A percentile compares a stretch with the other conserved stretches of the same genome.
These are phyloP conservation scores for Populus hybrid DNA, from an alignment of 441 rosid species.

Conservation along the genomic window DNA sequence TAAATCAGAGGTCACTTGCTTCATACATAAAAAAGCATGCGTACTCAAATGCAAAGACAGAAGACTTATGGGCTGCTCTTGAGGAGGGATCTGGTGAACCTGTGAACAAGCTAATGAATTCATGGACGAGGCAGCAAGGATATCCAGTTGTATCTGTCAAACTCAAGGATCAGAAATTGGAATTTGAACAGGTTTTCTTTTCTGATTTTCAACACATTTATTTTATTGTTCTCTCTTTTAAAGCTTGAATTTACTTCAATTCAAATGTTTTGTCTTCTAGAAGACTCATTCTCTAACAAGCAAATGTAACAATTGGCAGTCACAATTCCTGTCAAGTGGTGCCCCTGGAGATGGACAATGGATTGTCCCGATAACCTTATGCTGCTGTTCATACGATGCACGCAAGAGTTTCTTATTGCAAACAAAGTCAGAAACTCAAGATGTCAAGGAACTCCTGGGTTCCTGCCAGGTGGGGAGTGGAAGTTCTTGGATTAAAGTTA, in stretches of 20 bases:
- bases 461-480: constrained; percentile 24
- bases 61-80: constrained; percentile 87
- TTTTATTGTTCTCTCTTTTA: background rate
- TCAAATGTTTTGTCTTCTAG: background rate
- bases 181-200: constrained; percentile 78
- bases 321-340: constrained; percentile 84
- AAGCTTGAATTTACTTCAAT: background rate
- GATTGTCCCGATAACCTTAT: constrained; percentile 89
- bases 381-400: constrained; percentile 67
- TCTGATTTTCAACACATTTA: background rate
- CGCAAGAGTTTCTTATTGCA: constrained; percentile 67
- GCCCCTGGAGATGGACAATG: constrained; percentile 81
- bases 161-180: constrained; percentile 63
- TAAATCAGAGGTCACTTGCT: constrained; percentile 79
- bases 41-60: constrained; percentile 88
- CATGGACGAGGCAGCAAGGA: constrained; percentile 91
- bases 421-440: constrained; percentile 55
- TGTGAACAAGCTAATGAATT: constrained; percentile 83
- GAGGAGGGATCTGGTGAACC: constrained; percentile 90
- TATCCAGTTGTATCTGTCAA: constrained; percentile 86
- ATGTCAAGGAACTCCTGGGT: constrained; percentile 40
- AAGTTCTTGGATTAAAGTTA: constrained; percentile 70
- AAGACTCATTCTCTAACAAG: constrained; percentile 10
- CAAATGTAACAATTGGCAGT: constrained; percentile 43
- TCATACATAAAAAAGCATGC: constrained; percentile 74